Evolutionary conservation across 139 green algal species (phyloP), one percentile per base, ranked within the genome.

Genomic region (Monoraphidium neglectum): DNA sequence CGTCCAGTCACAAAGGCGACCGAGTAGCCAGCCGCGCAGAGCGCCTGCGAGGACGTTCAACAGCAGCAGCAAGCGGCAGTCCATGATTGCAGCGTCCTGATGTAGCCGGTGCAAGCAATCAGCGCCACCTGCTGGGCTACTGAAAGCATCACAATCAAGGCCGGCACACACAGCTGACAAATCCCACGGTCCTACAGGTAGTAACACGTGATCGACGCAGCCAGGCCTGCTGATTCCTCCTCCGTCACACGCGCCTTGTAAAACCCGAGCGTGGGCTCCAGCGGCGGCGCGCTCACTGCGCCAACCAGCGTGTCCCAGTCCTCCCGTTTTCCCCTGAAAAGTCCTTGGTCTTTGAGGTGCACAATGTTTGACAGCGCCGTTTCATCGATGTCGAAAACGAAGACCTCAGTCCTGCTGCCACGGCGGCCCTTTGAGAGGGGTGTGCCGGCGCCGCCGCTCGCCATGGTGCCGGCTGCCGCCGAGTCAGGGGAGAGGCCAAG

Each of bases 1-100:
- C 88, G 84, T 46, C 86, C 88, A 32, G 88, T 93, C 49, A 93
- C 73, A 75, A 93, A 88, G 0, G 85, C 83, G 10, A 87, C 63
- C 3, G 46, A 57, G 62, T 35, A 72, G 35, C 73, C 73, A 26
- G 60, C 62, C 63, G 59, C 43, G 43, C 43, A 51, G 8, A 51
- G 43, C 43, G 43, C 43, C 43, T 51, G 43, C 43, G 43, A 51
- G 8, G 43, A 12, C 8, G 43, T 51, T 8, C 8, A 12, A 51
- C 8, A 51, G 43, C 43, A 12, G 43, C 43, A 51, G 43, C 43
- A 21, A 8, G 43, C 8, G 8, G 43, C 8, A 8, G 43, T 51
- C 12, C 43, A 51, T 12, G 43, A 12, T 8, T 12, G 43, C 8
- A 51, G 43, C 43, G 43, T n/a, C n/a, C n/a, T n/a, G n/a, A n/a